Percentiles rank a stretch among this genome's conserved stretches.
Conservation (phyloP, 2,329 filamentous ascomycete genomes). For the Cladosporium sphaerospermum region DNA sequence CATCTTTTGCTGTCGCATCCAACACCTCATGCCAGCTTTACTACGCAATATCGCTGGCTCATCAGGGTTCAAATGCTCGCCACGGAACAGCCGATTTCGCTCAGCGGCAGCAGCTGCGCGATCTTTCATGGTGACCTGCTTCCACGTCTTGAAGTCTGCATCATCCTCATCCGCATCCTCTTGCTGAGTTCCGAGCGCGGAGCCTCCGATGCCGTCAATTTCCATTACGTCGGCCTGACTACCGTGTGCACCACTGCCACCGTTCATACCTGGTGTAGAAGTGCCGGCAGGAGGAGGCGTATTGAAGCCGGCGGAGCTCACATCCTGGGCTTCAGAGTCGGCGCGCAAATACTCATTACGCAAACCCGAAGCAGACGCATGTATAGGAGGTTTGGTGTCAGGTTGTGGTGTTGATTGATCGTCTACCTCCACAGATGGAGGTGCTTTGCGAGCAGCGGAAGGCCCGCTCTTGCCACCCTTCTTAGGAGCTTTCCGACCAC, state of each 20-base stretch:
- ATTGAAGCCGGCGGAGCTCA: conserved; percentile 73
- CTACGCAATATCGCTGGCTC: conserved; percentile 80
- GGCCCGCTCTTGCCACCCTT: conserved; percentile 62
- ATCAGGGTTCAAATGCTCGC: conserved; percentile 76
- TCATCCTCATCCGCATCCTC: conserved; percentile 84
- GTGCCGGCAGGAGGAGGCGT: conserved; percentile 67
- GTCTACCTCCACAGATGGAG: conserved; percentile 60
- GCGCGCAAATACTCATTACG: conserved; percentile 50
- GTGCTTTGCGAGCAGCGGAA: conserved; percentile 24
- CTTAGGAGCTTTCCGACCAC: conserved; percentile 79
- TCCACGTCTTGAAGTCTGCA: conserved; percentile 92
- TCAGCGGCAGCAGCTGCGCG: conserved; percentile 81
- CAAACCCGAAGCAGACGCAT: conserved; percentile 43
- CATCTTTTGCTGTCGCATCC: conserved; percentile 67
- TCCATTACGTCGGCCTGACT: conserved; percentile 84
- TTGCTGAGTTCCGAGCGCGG: conserved; percentile 58
- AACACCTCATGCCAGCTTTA: conserved; percentile 84
- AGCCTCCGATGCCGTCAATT: conserved; percentile 64
- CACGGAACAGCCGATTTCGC: conserved; percentile 77
- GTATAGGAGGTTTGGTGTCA: conserved; percentile 63
- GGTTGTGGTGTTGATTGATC: conserved; percentile 59
- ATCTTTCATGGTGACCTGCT: conserved; percentile 96
- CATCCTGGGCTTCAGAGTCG: conserved; percentile 70
- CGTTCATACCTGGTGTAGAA: conserved; percentile 70
- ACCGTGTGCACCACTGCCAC: conserved; percentile 51